These are phyloP conservation scores for Grigorovia jiainica DNA, from an alignment of 805 yeast species.

Conservation along the genomic window DNA sequence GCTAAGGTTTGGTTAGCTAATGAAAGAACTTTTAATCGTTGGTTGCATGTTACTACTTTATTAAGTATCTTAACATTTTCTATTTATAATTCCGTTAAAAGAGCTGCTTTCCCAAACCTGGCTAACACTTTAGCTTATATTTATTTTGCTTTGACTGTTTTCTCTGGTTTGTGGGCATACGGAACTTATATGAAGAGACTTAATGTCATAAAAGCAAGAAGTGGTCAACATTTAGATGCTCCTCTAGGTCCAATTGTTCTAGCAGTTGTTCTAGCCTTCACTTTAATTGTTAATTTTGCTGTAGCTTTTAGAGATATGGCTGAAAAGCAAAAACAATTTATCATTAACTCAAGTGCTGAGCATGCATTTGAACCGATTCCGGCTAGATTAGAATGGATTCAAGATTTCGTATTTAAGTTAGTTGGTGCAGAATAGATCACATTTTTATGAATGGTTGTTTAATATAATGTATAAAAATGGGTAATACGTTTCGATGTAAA, in stretches of 20 bases:
- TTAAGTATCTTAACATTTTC: slow-evolving; percentile 79
- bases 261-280: slow-evolving; percentile 55
- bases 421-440: slow-evolving; percentile 27
- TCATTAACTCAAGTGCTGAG: neutral
- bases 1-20: slow-evolving; percentile 98
- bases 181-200: slow-evolving; percentile 62
- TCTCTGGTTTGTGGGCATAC: slow-evolving; percentile 87
- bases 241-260: slow-evolving; percentile 81
- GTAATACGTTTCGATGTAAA: too few relatives aligned
- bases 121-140: slow-evolving; percentile 68
- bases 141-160: slow-evolving; percentile 72
- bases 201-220: slow-evolving; percentile 64
- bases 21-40: slow-evolving; percentile 91
- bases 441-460: too few relatives aligned
- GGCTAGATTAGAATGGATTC: slow-evolving; percentile 19
- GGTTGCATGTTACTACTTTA: slow-evolving; percentile 85
- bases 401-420: slow-evolving; percentile 23
- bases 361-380: slow-evolving; percentile 8
- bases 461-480: too few relatives aligned
- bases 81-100: slow-evolving; percentile 63
- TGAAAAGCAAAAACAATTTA: neutral
- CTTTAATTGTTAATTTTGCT: slow-evolving; percentile 62
- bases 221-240: slow-evolving; percentile 82
- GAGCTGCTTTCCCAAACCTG: slow-evolving; percentile 51
- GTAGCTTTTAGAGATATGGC: slow-evolving; percentile 45